Evolutionary conservation across 179 eudicot species (phyloP), one percentile per base, ranked within the genome.

Genomic region (Silene noctiflora): DNA sequence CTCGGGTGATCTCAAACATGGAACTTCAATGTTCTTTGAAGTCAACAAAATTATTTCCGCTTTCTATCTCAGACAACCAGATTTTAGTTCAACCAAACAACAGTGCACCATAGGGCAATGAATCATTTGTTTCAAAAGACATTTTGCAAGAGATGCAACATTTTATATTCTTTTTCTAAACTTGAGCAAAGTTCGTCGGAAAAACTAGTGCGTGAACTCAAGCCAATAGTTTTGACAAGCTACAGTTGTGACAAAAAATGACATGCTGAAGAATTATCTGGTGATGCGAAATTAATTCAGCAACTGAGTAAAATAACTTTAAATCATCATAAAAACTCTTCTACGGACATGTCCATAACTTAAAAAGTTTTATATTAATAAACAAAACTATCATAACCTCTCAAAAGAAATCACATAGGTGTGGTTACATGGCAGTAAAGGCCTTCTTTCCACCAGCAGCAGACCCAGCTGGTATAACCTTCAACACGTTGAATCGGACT

Each of bases 361-460:
- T 67, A 17, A 67, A 67, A 33, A 33, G 53, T 21, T 67, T 10
- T 46, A 39, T 3, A 65, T 6, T 21, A 33, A 22, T 35, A 33
- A 35, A 22, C 8, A 21, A 67, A 67, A 16, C 71, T 67, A 67
- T 67, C 71, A 67, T 67, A 33, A 65, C n/a, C 44, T 1, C 21
- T 31, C 69, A 29, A 31, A 16, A 62, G n/a, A 11, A 62, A 65
- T 51, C n/a, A 51, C 58, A 16, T 16, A 0, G n/a, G 17, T 51
- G 58, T 0, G 58, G n/a, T 51, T 51, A 51, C 58, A 51, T 51
- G 42, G 83, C 92, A 0, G 91, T 81, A 74, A 92, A 91, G 3
- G 96, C 98, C 86, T 93, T 93, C 88, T 93, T 93, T 7, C 96
- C 96, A 56, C 84, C 91, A 66, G 82, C 77, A n/a, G 97, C 80